Base-by-base conservation (phyloP, 306 rosid genomes). In the Aeschynomene evenia region DNA sequence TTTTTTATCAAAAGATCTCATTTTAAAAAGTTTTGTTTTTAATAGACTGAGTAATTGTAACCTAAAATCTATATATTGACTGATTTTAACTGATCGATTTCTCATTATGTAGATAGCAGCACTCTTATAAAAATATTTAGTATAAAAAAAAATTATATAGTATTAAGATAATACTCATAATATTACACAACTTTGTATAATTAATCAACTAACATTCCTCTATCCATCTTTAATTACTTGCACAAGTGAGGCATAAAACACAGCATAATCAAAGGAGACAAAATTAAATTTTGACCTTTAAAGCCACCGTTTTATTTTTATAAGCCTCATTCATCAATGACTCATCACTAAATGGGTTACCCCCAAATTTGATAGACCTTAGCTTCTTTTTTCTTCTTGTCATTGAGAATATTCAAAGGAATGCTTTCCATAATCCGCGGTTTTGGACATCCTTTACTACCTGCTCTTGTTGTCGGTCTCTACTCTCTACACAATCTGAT, bases 381-480 rank as follows among this genome's bases (percentile, higher is more conserved):
- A n/a, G n/a, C n/a, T n/a, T n/a, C n/a, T n/a, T n/a, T n/a, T n/a
- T n/a, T n/a, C n/a, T n/a, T n/a, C n/a, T n/a, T 63, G 49, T 14
- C 61, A 50, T 7, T 24, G 31, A 11, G n/a, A 31, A 31, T 13
- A 18, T 34, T 57, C 68, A 66, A 57, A 43, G 9, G 13, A 40
- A 40, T 24, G 22, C 54, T 11, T 40, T 19, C 77, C 83, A 75
- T 12, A 58, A 64, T 60, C 68, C 29, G 58, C 71, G 79, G 60
- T 58, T 73, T 63, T 37, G 33, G 66, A 42, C 77, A 55, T 68
- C 74, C 37, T 40, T 13, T 40, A 37, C 43, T 42, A 80, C 74
- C 80, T 64, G 31, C 76, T 63, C 71, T 52, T 49, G 9, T 48
- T 50, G 79, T 72, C 66, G 75, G 72, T 73, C 62, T 60, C 71